Conservation (phyloP, 1,284 basidiomycete species). For the Wolfiporia cocos region DNA sequence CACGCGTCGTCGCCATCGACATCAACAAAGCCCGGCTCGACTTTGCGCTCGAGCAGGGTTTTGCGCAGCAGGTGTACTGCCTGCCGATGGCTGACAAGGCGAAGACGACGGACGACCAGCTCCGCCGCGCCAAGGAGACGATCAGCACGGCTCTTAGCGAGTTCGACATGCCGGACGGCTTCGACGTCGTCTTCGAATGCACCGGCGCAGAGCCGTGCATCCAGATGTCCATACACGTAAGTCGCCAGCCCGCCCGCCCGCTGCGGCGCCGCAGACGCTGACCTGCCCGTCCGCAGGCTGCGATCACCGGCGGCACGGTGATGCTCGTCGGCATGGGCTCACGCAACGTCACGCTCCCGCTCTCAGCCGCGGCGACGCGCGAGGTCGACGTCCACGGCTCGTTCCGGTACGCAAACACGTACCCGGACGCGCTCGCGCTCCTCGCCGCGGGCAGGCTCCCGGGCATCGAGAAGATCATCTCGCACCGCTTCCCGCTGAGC, state of each 20-base stretch:
- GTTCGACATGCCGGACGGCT: constrained; percentile 69
- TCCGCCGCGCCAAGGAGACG: constrained; percentile 61
- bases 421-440: constrained; percentile 77
- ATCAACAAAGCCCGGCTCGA: constrained; percentile 78
- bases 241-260: constrained; percentile 18
- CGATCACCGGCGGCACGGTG: constrained; percentile 80
- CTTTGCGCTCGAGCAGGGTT: constrained; percentile 70
- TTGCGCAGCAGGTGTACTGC: constrained; percentile 70
- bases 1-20: constrained; percentile 74
- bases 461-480: constrained; percentile 72
- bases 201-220: constrained; percentile 91
- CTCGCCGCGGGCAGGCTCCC: constrained; percentile 59
- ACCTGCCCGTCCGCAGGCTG: constrained; percentile 44
- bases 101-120: constrained; percentile 55
- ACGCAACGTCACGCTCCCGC: constrained; percentile 76
- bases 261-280: neutral
- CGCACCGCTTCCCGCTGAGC: constrained; percentile 69
- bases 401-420: constrained; percentile 88
- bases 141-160: constrained; percentile 46
- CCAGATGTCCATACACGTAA: constrained; percentile 81
- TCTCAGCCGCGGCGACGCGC: constrained; percentile 75
- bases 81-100: constrained; percentile 46
- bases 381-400: constrained; percentile 94
- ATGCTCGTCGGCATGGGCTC: constrained; percentile 96
- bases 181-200: constrained; percentile 92